phyloP scores from a whole-genome alignment of 164 flowering plant species.

The Cinnamomum chago region DNA sequence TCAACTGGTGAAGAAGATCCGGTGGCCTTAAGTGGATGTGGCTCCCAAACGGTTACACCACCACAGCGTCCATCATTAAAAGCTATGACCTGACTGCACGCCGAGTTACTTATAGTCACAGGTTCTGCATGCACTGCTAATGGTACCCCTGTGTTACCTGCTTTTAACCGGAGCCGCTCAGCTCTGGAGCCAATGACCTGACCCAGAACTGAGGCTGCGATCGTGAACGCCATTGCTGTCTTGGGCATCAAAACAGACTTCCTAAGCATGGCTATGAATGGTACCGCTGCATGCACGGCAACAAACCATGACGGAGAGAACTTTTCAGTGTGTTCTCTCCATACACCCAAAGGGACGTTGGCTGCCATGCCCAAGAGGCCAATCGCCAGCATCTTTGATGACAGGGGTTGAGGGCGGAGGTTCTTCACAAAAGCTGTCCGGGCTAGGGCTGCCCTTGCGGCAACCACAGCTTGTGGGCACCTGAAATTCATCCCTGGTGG shows the following conservation, averaged over 20 bases:
- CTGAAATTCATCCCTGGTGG: constrained; percentile 63
- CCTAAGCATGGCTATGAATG: constrained; percentile 88
- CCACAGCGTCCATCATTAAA: constrained; percentile 18
- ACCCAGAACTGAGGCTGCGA: constrained; percentile 71
- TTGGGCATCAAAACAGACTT: constrained; percentile 69
- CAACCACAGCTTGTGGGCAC: constrained; percentile 79
- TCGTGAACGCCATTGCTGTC: constrained; percentile 74
- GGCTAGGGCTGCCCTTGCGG: constrained; percentile 81
- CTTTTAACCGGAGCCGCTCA: constrained; percentile 53
- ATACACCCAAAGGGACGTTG: constrained; percentile 73
- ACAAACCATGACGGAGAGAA: constrained; percentile 79
- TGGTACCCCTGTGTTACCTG: constrained; percentile 8
- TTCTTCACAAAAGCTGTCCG: constrained; percentile 64
- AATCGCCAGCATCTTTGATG: constrained; percentile 60
- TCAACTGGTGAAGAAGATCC: constrained; percentile 10
- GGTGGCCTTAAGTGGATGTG: constrained; percentile 15
- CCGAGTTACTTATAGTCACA: background rate
- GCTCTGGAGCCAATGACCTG: constrained; percentile 86
- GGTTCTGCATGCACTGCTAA: constrained; percentile 6
- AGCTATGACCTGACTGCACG: background rate
- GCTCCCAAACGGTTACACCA: constrained; percentile 21
- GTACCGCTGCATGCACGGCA: constrained; percentile 91
- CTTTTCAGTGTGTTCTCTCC: constrained; percentile 82
- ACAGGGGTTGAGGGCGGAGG: constrained; percentile 69
- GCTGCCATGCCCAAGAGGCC: constrained; percentile 75